Evolutionary conservation across 768 basidiomycete species (phyloP), one percentile per base, ranked within the genome.

Genomic region (Butyriboletus loyo): DNA sequence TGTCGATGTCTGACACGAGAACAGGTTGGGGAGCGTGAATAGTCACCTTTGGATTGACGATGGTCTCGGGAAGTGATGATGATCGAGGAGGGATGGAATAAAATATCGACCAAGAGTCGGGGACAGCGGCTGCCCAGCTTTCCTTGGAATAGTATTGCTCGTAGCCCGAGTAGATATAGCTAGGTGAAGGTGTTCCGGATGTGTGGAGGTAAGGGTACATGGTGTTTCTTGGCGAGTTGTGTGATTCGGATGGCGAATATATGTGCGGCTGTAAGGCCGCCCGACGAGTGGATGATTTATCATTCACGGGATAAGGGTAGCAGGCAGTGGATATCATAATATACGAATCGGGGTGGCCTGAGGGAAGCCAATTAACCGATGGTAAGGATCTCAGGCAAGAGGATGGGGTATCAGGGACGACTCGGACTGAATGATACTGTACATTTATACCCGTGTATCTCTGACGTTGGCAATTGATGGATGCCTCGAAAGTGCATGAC

Each of bases 371-470:
- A 43, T 31, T 64, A 57, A 56, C 47, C 49, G 60, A 60, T 59
- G 59, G 43, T 31, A 56, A 53, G 52, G 42, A 49, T 27, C 43
- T 36, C 49, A 53, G 50, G 52, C 37, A 41, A 39, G 50, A 57
- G 55, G 65, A 52, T 53, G 61, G 56, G 66, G 63, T 57, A 61
- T 65, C 67, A 71, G 67, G 63, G 61, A 54, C 55, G 52, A 31
- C 28, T 45, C 45, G 44, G 57, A 52, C 36, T 46, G 65, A 45
- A 61, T 48, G 63, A 55, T 41, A 57, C 55, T 46, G 54, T 52
- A 52, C 61, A 64, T 66, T 69, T 69, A 70, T 71, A 68, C 55
- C 49, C 55, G 59, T 62, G 63, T 57, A 61, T 52, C 55, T 59
- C 47, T 64, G 57, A 60, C 61, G 63, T 71, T 69, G 62, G 53